A percentile compares a stretch with the other conserved stretches of the same genome.
Evolutionary conservation across 1,284 basidiomycete species (phyloP).

Genomic region (Leccinum subspadiceum): DNA sequence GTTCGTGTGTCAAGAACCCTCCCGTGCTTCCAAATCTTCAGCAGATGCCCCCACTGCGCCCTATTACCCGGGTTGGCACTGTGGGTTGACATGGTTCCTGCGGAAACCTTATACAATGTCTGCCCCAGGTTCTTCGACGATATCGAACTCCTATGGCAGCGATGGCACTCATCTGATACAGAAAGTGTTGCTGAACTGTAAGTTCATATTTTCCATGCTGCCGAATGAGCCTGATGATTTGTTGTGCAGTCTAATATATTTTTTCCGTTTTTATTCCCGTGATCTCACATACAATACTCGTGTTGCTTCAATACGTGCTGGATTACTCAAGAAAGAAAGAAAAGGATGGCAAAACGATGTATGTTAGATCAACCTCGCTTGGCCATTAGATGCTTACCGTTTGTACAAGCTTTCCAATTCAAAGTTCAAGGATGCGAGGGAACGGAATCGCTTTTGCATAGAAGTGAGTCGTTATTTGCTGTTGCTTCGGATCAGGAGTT

Average conservation of each 20-base stretch:
- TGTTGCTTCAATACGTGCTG: slow-evolving; percentile 89
- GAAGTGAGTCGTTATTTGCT: slow-evolving; percentile 56
- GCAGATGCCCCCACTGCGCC: slow-evolving; percentile 82
- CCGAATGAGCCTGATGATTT: slow-evolving; percentile 12
- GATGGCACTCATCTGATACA: slow-evolving; percentile 92
- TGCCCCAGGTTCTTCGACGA: slow-evolving; percentile 92
- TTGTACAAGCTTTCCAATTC: slow-evolving; percentile 40
- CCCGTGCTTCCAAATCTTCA: slow-evolving; percentile 91
- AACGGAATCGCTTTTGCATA: slow-evolving; percentile 91
- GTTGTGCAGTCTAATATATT: slow-evolving; percentile 80
- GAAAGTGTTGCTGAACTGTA: slow-evolving; percentile 93
- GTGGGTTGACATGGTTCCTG: slow-evolving; percentile 4
- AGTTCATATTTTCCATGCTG: slow-evolving; percentile 29
- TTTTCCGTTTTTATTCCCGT: slow-evolving; percentile 95
- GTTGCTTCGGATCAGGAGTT: slow-evolving; percentile 9
- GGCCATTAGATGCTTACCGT: slow-evolving; percentile 4
- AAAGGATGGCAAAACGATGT: slow-evolving; percentile 96
- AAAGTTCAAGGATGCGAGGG: slow-evolving; percentile 73
- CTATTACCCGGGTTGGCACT: slow-evolving; percentile 61
- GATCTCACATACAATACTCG: slow-evolving; percentile 92
- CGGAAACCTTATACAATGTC: background rate
- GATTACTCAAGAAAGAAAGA: slow-evolving; percentile 84
- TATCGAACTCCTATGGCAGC: slow-evolving; percentile 84
- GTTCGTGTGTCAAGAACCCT: slow-evolving; percentile 97
- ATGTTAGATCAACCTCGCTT: slow-evolving; percentile 24